A percentile compares a stretch with the other conserved stretches of the same genome.
These are phyloP conservation scores for Yarrowia sp. DNA, from an alignment of 805 yeast species.

Conservation along the genomic window DNA sequence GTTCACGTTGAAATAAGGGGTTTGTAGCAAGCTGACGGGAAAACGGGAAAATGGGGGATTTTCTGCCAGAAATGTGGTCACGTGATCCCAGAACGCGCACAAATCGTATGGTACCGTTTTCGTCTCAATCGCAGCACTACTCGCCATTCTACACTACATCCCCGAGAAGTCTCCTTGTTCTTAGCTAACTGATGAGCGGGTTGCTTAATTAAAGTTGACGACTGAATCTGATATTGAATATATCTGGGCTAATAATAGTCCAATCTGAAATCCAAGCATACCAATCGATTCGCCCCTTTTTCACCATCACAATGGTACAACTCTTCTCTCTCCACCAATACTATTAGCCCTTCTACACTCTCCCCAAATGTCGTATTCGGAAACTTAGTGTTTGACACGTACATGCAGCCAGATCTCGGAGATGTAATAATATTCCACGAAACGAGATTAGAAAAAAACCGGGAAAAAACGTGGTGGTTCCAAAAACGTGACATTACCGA, in stretches of 20 bases:
- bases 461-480: neutral
- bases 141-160: neutral
- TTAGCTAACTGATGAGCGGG: neutral
- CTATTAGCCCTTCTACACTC: neutral
- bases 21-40: neutral
- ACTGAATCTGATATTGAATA: too few relatives aligned
- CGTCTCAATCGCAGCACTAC: neutral
- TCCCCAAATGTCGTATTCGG: neutral
- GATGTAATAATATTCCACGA: neutral
- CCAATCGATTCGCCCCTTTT: too few relatives aligned
- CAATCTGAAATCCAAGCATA: too few relatives aligned
- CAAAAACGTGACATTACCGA: neutral
- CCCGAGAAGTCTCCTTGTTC: neutral
- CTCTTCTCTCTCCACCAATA: neutral
- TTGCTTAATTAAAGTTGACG: neutral
- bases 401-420: slow-evolving; percentile 15
- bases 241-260: too few relatives aligned
- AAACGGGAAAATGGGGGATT: neutral
- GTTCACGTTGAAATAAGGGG: neutral
- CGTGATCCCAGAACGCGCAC: too few relatives aligned
- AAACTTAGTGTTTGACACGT: neutral
- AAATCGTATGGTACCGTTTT: too few relatives aligned
- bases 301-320: neutral
- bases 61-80: too few relatives aligned
- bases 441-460: neutral